These are phyloP conservation scores for Cystobasidiaceae sp. DNA, from an alignment of 1,284 basidiomycete genomes.

Conservation along the genomic window DNA sequence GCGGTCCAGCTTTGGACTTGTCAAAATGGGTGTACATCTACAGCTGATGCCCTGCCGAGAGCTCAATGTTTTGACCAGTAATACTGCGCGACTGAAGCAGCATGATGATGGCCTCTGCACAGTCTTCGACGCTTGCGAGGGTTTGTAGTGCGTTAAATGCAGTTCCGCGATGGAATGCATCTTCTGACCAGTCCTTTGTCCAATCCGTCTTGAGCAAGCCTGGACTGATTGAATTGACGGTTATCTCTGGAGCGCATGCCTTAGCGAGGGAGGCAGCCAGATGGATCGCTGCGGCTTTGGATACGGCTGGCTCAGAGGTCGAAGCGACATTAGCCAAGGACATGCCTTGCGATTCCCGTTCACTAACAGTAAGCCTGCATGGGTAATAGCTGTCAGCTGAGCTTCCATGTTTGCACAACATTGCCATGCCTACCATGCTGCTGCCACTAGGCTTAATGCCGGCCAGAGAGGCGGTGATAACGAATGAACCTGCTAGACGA, in stretches of 20 bases:
- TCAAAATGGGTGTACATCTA: no score
- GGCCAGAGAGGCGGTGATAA: slow-evolving; percentile 35
- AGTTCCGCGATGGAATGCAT: slow-evolving; percentile 26
- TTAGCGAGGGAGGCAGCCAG: slow-evolving; percentile 37
- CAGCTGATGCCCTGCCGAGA: background rate
- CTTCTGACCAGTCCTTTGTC: slow-evolving; percentile 35
- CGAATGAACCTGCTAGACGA: slow-evolving; percentile 27
- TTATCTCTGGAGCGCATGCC: slow-evolving; percentile 34
- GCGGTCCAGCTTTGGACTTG: no score
- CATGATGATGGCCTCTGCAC: background rate
- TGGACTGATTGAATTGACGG: slow-evolving; percentile 38
- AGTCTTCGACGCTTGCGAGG: background rate
- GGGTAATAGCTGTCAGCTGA: background rate
- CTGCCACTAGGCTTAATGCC: slow-evolving; percentile 37
- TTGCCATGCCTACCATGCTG: slow-evolving; percentile 35
- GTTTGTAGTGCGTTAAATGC: background rate
- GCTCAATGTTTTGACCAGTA: slow-evolving; percentile 18
- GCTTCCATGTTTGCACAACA: background rate
- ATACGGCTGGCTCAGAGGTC: slow-evolving; percentile 30
- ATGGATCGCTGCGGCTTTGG: slow-evolving; percentile 38
- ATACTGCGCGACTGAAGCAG: slow-evolving; percentile 1
- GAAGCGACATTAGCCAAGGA: background rate
- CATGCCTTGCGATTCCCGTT: background rate
- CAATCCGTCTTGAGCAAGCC: slow-evolving; percentile 40
- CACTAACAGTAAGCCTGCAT: slow-evolving; percentile 13